Conservation (phyloP, 2,329 filamentous ascomycete genomes). For the Ophiostoma sp. region DNA sequence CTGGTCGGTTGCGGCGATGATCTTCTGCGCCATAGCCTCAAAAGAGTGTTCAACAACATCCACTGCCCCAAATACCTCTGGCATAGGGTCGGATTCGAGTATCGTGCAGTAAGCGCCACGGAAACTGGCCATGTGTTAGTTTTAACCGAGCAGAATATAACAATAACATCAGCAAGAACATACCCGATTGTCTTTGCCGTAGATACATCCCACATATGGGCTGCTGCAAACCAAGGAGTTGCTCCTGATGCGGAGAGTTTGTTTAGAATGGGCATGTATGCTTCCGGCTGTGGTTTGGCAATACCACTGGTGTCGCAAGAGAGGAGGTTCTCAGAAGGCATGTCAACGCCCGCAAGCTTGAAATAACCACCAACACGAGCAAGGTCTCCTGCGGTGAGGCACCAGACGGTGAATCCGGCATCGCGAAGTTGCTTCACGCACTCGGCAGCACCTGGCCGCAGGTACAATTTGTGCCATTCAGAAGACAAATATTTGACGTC, state of each 20-base stretch:
- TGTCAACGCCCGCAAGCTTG: background rate
- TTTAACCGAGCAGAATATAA: background rate
- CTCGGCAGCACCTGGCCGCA: background rate
- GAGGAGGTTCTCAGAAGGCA: background rate
- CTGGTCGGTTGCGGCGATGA: background rate
- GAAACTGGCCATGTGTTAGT: background rate
- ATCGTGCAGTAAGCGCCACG: background rate
- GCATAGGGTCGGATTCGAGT: background rate
- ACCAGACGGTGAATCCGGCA: background rate
- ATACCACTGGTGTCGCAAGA: background rate
- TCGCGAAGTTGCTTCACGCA: conserved; percentile 3
- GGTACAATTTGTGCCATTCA: background rate
- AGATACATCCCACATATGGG: background rate
- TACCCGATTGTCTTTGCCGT: background rate
- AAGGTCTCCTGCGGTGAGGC: background rate
- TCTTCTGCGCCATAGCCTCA: background rate
- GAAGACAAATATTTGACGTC: background rate
- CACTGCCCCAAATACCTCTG: background rate
- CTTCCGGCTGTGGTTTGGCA: background rate
- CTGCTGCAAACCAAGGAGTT: background rate
- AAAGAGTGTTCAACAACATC: background rate
- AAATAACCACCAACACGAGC: background rate
- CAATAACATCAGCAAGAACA: background rate
- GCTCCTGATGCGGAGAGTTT: background rate
- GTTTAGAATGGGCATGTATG: background rate